These are phyloP conservation scores for Leccinum holopus DNA, from an alignment of 1,284 basidiomycete species.

Conservation along the genomic window DNA sequence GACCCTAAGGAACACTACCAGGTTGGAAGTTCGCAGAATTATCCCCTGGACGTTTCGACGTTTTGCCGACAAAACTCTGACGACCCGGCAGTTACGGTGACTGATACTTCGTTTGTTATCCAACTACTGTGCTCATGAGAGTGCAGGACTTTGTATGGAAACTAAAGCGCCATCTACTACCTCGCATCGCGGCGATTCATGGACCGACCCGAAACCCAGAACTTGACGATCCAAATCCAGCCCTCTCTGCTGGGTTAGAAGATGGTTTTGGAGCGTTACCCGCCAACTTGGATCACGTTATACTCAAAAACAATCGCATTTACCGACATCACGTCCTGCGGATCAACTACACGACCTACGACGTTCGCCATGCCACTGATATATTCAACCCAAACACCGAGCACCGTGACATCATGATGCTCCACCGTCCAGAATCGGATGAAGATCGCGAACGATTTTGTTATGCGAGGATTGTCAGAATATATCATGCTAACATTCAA, in stretches of 20 bases:
- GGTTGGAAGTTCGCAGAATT: neutral
- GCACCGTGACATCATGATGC: neutral
- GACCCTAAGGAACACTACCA: neutral
- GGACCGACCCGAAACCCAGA: neutral
- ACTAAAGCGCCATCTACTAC: neutral
- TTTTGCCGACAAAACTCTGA: neutral
- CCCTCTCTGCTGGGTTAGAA: neutral
- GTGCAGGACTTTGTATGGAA: neutral
- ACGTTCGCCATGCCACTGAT: neutral
- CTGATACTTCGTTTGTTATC: neutral
- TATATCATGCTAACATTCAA: neutral
- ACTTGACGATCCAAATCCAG: neutral
- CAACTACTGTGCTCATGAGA: no score
- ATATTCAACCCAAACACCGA: neutral
- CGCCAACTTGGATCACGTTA: neutral
- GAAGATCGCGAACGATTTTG: neutral
- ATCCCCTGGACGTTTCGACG: neutral
- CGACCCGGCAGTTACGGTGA: neutral
- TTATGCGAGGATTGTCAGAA: neutral
- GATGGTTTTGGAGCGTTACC: neutral
- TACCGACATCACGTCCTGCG: neutral
- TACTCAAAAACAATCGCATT: neutral
- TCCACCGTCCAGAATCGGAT: neutral
- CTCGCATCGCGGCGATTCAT: neutral
- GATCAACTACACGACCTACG: neutral